Conservation (phyloP, 495 filamentous ascomycete species). For the Ramalina peruviana region DNA sequence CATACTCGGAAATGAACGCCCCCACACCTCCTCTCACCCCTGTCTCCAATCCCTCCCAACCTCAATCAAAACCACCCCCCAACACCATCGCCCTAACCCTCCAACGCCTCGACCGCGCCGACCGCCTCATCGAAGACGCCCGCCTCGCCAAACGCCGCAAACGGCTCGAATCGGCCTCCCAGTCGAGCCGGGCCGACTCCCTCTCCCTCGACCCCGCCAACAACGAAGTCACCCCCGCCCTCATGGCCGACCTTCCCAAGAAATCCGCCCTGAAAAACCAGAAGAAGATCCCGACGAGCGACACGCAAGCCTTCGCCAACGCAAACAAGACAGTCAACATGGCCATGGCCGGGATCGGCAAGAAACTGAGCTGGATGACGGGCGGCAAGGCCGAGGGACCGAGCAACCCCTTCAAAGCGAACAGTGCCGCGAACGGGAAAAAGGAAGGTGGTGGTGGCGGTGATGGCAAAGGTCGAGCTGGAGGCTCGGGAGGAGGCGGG, state of each 20-base stretch:
- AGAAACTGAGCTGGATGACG: conserved; percentile 17
- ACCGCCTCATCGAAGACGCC: conserved; percentile 33
- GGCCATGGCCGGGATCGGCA: conserved; percentile 15
- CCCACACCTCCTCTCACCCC: conserved; percentile 2
- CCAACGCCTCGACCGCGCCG: conserved; percentile 23
- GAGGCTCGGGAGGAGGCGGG: background rate
- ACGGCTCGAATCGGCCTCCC: conserved; percentile 21
- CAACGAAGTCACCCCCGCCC: conserved; percentile 25
- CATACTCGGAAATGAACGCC: conserved; percentile 17
- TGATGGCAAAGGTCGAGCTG: background rate
- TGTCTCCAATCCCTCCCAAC: conserved; percentile 15
- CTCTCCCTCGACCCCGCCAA: conserved; percentile 28
- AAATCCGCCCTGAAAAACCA: conserved; percentile 44
- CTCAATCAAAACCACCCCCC: conserved; percentile 11
- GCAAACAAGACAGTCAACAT: conserved; percentile 18
- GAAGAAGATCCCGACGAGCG: conserved; percentile 32
- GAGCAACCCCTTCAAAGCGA: conserved; percentile 10
- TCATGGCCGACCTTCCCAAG: conserved; percentile 31
- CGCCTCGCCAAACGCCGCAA: conserved; percentile 38
- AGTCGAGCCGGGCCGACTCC: conserved; percentile 7
- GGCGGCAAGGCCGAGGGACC: conserved; percentile 1
- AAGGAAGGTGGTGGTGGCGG: background rate
- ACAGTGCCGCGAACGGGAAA: background rate
- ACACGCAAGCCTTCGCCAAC: conserved; percentile 31
- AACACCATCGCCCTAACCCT: conserved; percentile 17